These are phyloP conservation scores for Ophiobolus disseminans DNA, from an alignment of 2,329 filamentous ascomycete genomes.

Conservation along the genomic window DNA sequence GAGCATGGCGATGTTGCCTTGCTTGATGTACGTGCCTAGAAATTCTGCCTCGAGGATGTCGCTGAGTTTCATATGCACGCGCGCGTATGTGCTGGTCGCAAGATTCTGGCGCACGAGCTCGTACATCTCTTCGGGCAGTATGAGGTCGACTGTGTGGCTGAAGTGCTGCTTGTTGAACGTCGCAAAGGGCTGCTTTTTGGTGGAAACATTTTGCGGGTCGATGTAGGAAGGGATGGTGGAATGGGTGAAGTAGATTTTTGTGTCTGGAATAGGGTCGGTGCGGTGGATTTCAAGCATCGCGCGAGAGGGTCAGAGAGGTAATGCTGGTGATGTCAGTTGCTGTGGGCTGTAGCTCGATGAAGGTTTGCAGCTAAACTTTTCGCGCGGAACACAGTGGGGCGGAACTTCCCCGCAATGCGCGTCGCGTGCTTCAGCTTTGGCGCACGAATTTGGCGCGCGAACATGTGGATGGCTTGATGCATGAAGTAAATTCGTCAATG, in stretches of 20 bases:
- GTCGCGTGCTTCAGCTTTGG: neutral
- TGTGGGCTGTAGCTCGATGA: neutral
- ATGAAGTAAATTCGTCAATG: no score
- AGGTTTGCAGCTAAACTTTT: conserved; percentile 2
- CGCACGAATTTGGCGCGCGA: neutral
- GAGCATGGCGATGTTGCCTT: conserved; percentile 82
- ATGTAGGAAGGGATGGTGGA: conserved; percentile 71
- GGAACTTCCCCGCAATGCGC: neutral
- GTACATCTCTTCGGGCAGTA: conserved; percentile 72
- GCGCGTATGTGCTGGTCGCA: conserved; percentile 62
- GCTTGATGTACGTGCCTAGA: conserved; percentile 83
- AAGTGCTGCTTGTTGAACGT: conserved; percentile 70
- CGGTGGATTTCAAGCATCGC: conserved; percentile 47
- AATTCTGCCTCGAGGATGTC: conserved; percentile 77
- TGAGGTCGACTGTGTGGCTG: conserved; percentile 73
- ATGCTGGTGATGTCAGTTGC: neutral
- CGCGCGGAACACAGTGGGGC: conserved; percentile 1
- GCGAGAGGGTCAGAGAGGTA: no score
- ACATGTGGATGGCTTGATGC: neutral
- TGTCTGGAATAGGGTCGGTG: conserved; percentile 42
- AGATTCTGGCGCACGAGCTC: conserved; percentile 63
- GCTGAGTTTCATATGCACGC: conserved; percentile 74
- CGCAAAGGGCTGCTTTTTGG: conserved; percentile 78
- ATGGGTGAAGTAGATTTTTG: conserved; percentile 78
- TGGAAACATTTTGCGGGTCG: conserved; percentile 62